These are phyloP conservation scores for Metschnikowia kofuensis DNA, from an alignment of 805 yeast genomes.

Conservation along the genomic window DNA sequence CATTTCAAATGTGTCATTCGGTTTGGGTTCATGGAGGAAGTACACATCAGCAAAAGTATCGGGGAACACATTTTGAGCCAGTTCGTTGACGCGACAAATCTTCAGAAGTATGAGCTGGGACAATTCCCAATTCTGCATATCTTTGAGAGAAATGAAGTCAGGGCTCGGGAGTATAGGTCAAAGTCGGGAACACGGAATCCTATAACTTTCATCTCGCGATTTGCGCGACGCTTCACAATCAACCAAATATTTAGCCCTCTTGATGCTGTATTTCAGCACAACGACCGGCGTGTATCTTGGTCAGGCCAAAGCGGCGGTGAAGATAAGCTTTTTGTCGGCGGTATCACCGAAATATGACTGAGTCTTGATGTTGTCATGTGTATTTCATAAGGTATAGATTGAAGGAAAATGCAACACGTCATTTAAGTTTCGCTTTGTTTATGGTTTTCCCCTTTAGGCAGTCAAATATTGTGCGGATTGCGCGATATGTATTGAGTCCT, in stretches of 20 bases:
- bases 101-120: slow-evolving; percentile 9
- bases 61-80: slow-evolving; percentile 20
- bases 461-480: neutral
- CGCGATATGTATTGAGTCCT: neutral
- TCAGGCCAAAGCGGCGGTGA: slow-evolving; percentile 20
- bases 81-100: slow-evolving; percentile 18
- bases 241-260: slow-evolving; percentile 28
- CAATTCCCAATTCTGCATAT: slow-evolving; percentile 26
- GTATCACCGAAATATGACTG: slow-evolving; percentile 21
- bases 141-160: slow-evolving; percentile 28
- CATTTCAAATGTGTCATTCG: slow-evolving; percentile 48
- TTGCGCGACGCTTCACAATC: slow-evolving; percentile 20
- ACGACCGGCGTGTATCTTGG: slow-evolving; percentile 20
- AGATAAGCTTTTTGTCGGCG: slow-evolving; percentile 27
- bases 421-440: neutral
- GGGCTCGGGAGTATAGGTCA: slow-evolving; percentile 20
- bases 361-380: too few relatives aligned
- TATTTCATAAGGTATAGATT: too few relatives aligned
- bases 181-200: slow-evolving; percentile 20
- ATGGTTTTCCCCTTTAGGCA: neutral
- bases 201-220: slow-evolving; percentile 9
- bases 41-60: slow-evolving; percentile 20
- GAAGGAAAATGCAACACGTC: too few relatives aligned
- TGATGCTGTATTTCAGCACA: slow-evolving; percentile 20
- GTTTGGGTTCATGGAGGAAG: slow-evolving; percentile 49